Percentiles rank a stretch among this genome's conserved stretches.
phyloP scores from a whole-genome alignment of 2,329 filamentous ascomycete genomes.

The Bipolaris gigantea region DNA sequence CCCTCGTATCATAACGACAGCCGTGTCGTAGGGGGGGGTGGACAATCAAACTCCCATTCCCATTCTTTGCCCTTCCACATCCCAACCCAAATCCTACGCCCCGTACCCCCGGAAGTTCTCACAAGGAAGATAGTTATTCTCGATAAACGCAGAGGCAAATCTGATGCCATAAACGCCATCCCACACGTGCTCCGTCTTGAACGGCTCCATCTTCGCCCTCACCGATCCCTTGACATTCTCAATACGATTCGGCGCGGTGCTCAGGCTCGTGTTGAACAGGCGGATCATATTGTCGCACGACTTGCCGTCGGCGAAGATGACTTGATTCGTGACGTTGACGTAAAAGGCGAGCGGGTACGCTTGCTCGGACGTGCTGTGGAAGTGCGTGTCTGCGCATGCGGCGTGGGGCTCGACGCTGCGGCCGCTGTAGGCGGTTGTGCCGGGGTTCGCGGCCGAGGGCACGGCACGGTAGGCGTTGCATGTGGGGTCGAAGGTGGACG shows the following conservation, averaged over 20 bases:
- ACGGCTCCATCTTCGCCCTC: conserved; percentile 31
- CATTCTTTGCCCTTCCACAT: neutral
- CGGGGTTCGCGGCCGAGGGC: conserved; percentile 25
- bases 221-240: conserved; percentile 42
- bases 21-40: neutral
- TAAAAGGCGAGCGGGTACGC: conserved; percentile 51
- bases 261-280: conserved; percentile 52
- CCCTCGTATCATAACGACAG: neutral
- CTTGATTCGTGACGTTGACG: conserved; percentile 59
- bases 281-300: conserved; percentile 51
- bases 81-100: neutral
- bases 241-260: conserved; percentile 36
- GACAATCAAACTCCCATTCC: too few species aligned
- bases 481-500: conserved; percentile 50
- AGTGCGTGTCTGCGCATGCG: conserved; percentile 22
- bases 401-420: conserved; percentile 20
- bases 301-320: conserved; percentile 48
- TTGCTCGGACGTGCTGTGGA: conserved; percentile 12
- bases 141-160: conserved; percentile 46
- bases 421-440: conserved; percentile 29
- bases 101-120: conserved; percentile 37
- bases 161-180: conserved; percentile 39
- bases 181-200: conserved; percentile 36
- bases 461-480: conserved; percentile 54
- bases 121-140: conserved; percentile 45